Conservation (phyloP, 352 stramenopile genomes). For the Globisporangium sylvaticum region DNA sequence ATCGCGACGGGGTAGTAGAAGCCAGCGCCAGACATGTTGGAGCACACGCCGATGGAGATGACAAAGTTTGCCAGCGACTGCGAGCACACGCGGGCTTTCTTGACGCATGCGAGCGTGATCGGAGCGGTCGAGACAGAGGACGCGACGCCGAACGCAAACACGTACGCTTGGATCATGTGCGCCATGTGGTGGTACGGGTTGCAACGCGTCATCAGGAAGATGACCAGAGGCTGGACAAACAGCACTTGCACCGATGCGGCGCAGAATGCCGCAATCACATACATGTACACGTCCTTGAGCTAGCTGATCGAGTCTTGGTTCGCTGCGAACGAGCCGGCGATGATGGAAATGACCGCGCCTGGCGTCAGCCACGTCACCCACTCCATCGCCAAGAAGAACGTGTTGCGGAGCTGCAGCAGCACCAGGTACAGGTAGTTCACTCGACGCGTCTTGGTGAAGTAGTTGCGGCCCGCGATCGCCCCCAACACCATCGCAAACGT, state of each 20-base stretch:
- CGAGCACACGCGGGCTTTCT: constrained; percentile 57
- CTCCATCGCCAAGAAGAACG: constrained; percentile 66
- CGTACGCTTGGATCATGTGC: constrained; percentile 57
- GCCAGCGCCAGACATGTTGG: constrained; percentile 50
- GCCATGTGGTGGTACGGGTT: constrained; percentile 73
- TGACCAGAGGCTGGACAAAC: constrained; percentile 52
- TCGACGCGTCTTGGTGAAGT: constrained; percentile 50
- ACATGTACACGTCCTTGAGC: constrained; percentile 49
- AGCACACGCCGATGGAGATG: constrained; percentile 61
- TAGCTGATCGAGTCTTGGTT: constrained; percentile 40
- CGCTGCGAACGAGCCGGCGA: constrained; percentile 51
- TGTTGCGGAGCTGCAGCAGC: constrained; percentile 64
- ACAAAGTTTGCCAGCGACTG: constrained; percentile 75
- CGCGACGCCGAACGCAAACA: constrained; percentile 60
- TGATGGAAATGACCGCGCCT: constrained; percentile 58
- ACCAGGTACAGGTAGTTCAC: constrained; percentile 71
- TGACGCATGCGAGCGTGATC: constrained; percentile 58
- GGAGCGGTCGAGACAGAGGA: constrained; percentile 67
- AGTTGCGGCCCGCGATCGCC: constrained; percentile 47
- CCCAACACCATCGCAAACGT: constrained; percentile 69
- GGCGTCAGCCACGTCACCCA: constrained; percentile 70
- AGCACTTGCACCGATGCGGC: constrained; percentile 41
- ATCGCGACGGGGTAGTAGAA: constrained; percentile 65
- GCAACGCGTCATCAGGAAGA: constrained; percentile 57
- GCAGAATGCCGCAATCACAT: constrained; percentile 37